phyloP scores from a whole-genome alignment of 2,329 filamentous ascomycete genomes.

The Lachnellula hyalina region DNA sequence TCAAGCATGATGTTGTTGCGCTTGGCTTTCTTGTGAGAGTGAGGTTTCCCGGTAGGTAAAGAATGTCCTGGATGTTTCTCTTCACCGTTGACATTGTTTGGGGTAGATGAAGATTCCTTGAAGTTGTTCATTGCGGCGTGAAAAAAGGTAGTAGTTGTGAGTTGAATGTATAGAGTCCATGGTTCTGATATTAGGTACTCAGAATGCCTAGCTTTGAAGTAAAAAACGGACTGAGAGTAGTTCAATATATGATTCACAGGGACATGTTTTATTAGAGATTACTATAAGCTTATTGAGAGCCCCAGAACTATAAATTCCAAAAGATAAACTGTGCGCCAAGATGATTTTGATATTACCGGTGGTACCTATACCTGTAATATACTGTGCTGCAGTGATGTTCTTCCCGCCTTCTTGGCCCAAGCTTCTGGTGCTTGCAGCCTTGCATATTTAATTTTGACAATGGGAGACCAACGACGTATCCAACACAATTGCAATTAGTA shows the following conservation, averaged over 20 bases:
- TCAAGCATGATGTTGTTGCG: conserved; percentile 18
- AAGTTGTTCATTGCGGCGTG: conserved; percentile 9
- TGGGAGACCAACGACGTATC: neutral
- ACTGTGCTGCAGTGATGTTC: neutral
- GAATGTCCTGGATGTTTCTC: conserved; percentile 3
- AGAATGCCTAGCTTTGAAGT: too few species aligned
- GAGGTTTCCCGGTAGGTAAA: conserved; percentile 3
- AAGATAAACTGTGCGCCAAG: too few species aligned
- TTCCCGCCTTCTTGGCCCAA: neutral
- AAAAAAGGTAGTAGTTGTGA: conserved; percentile 1
- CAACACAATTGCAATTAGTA: neutral
- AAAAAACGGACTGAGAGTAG: too few species aligned
- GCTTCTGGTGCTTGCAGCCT: neutral
- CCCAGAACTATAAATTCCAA: too few species aligned
- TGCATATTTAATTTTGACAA: neutral
- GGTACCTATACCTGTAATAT: too few species aligned
- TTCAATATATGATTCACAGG: neutral
- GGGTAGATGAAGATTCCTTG: neutral
- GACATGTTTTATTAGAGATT: neutral
- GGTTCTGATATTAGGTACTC: too few species aligned
- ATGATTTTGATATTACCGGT: too few species aligned
- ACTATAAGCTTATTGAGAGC: too few species aligned
- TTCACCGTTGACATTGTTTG: conserved; percentile 1
- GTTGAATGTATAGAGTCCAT: neutral
- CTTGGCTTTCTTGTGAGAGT: conserved; percentile 4